Evolutionary conservation across 352 stramenopile genomes (phyloP).

Genomic region (Pythium scleroteichum): DNA sequence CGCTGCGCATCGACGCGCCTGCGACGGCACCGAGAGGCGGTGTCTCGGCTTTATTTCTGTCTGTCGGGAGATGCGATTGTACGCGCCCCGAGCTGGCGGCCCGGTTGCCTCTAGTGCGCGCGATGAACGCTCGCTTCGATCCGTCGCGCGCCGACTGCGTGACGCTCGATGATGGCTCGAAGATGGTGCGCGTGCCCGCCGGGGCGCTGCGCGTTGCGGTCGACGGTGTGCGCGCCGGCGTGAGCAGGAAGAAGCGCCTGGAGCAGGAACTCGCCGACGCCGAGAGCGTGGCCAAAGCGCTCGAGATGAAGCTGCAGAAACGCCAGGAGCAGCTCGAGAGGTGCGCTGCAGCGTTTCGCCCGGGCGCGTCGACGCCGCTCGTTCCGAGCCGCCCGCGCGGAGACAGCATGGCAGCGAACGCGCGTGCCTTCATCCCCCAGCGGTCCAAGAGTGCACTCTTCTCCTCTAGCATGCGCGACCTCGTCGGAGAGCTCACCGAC

Average conservation of each 20-base stretch:
- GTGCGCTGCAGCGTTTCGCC: conserved; percentile 35
- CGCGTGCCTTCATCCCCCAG: conserved; percentile 24
- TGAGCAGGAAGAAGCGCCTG: conserved; percentile 41
- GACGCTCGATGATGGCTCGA: conserved; percentile 23
- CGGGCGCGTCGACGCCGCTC: conserved; percentile 18
- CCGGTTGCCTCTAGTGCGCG: not conserved
- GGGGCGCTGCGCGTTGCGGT: conserved; percentile 40
- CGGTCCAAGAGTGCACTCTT: conserved; percentile 53
- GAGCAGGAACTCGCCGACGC: conserved; percentile 31
- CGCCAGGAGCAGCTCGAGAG: conserved; percentile 57
- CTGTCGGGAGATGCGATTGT: too few species aligned
- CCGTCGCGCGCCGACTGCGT: conserved; percentile 14
- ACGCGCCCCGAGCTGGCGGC: too few species aligned
- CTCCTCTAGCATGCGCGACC: conserved; percentile 48
- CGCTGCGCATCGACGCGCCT: too few species aligned
- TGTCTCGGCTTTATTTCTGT: too few species aligned
- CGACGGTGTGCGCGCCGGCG: conserved; percentile 26
- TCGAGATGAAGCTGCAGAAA: conserved; percentile 49
- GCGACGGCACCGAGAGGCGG: too few species aligned
- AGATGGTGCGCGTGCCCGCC: conserved; percentile 49
- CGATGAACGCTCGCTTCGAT: conserved; percentile 6
- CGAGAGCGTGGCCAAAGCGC: conserved; percentile 40
- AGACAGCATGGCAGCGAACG: not conserved
- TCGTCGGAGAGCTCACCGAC: conserved; percentile 52
- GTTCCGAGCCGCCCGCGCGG: conserved; percentile 9